These are phyloP conservation scores for Vicia faba DNA, from an alignment of 306 rosid genomes.

Conservation along the genomic window DNA sequence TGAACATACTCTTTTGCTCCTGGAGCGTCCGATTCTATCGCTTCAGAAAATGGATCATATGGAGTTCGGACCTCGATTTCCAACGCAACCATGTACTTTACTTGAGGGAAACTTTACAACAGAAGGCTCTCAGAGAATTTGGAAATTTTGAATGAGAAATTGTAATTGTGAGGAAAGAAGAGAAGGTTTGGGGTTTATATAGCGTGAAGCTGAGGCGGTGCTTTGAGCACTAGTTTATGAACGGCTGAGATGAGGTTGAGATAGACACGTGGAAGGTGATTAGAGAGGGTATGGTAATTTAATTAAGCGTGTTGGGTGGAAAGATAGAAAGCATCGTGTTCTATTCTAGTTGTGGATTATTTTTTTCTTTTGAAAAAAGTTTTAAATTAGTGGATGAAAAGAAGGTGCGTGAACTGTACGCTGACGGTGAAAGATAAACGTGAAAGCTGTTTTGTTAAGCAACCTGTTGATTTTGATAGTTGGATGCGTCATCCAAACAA, in stretches of 20 bases:
- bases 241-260: neutral
- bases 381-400: neutral
- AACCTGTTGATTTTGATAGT: neutral
- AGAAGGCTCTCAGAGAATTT: conserved; percentile 9
- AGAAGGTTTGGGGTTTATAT: neutral
- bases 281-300: neutral
- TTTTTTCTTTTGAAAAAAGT: too few relatives aligned
- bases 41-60: conserved; percentile 79
- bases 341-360: too few relatives aligned
- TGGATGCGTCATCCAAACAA: neutral
- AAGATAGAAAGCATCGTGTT: neutral
- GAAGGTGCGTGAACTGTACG: neutral
- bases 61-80: conserved; percentile 56
- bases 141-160: neutral
- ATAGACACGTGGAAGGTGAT: conserved; percentile 6
- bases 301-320: neutral
- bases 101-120: conserved; percentile 27
- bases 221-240: neutral
- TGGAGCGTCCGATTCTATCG: conserved; percentile 69
- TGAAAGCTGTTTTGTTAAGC: neutral
- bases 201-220: conserved; percentile 29
- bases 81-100: conserved; percentile 77
- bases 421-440: neutral
- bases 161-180: neutral
- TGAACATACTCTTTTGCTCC: conserved; percentile 78